A percentile compares a stretch with the other conserved stretches of the same genome.
Conservation (phyloP, 2,329 filamentous ascomycete species). For the Penicillium brevicompactum region DNA sequence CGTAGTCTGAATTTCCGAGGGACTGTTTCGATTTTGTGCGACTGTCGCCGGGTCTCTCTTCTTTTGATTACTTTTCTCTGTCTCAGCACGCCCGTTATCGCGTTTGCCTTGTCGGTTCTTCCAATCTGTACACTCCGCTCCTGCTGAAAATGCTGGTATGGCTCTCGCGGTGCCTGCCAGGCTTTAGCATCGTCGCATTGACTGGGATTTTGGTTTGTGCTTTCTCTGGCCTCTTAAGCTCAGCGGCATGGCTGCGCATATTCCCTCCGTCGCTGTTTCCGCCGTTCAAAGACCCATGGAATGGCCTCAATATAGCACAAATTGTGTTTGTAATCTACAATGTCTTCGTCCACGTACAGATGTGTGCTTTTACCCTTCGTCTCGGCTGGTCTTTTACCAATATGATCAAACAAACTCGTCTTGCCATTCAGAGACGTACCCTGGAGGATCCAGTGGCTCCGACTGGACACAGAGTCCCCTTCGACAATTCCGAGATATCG, state of each 20-base stretch:
- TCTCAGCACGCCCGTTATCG: background rate
- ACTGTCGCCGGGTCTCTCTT: background rate
- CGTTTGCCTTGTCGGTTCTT: background rate
- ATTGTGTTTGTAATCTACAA: constrained; percentile 64
- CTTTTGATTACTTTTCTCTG: background rate
- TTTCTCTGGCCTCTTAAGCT: constrained; percentile 21
- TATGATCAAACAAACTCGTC: constrained; percentile 32
- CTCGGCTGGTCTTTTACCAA: constrained; percentile 51
- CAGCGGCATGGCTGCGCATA: constrained; percentile 18
- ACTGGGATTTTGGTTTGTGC: constrained; percentile 22
- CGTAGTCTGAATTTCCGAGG: background rate
- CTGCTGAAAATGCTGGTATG: constrained; percentile 27
- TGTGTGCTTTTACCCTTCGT: constrained; percentile 59
- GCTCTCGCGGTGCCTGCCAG: constrained; percentile 33
- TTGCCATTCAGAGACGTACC: constrained; percentile 20
- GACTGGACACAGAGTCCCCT: background rate
- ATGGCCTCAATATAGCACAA: constrained; percentile 25
- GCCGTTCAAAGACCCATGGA: constrained; percentile 13
- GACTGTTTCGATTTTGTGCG: background rate
- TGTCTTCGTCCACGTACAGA: constrained; percentile 65
- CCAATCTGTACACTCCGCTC: background rate
- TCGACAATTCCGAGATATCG: background rate
- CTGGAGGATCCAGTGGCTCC: background rate
- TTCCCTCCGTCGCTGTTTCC: constrained; percentile 11
- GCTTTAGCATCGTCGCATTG: constrained; percentile 32